Conservation (phyloP, 2,329 filamentous ascomycete genomes). For the Tolypocladium amazonense region DNA sequence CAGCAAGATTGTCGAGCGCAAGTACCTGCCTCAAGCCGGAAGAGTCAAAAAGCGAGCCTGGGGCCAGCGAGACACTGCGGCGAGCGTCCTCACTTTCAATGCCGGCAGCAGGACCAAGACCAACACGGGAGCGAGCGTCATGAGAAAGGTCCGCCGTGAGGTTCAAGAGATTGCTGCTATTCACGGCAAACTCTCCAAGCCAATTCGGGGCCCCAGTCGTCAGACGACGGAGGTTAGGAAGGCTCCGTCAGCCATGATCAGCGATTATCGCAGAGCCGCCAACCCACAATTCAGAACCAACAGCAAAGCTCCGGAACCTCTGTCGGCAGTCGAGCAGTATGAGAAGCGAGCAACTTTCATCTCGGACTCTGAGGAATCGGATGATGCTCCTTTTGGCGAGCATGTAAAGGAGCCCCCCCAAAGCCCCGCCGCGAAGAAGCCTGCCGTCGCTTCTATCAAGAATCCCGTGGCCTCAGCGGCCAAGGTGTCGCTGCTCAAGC, state of each 20-base stretch:
- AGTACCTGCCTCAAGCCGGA: slow-evolving; percentile 31
- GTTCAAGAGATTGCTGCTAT: slow-evolving; percentile 40
- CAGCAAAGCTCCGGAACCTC: slow-evolving; percentile 9
- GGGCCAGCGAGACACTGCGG: slow-evolving; percentile 15
- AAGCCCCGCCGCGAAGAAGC: not conserved
- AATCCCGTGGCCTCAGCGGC: not conserved
- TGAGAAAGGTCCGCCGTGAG: slow-evolving; percentile 46
- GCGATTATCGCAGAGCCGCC: slow-evolving; percentile 36
- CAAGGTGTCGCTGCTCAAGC: slow-evolving; percentile 11
- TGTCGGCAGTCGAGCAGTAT: slow-evolving; percentile 16
- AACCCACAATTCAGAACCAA: slow-evolving; percentile 21
- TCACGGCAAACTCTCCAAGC: slow-evolving; percentile 33
- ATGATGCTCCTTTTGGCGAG: slow-evolving; percentile 18
- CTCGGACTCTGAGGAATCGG: slow-evolving; percentile 25
- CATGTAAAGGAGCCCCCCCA: slow-evolving; percentile 7
- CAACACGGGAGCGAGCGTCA: slow-evolving; percentile 38
- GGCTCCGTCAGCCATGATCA: slow-evolving; percentile 43
- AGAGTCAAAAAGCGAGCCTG: slow-evolving; percentile 20
- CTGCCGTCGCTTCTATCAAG: slow-evolving; percentile 5
- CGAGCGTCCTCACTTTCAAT: slow-evolving; percentile 30
- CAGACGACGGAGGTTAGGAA: slow-evolving; percentile 29
- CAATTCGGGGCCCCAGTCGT: slow-evolving; percentile 14
- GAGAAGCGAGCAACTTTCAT: slow-evolving; percentile 27
- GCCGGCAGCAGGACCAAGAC: slow-evolving; percentile 41
- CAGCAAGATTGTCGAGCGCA: slow-evolving; percentile 44